Percentiles rank a stretch among this genome's conserved stretches.
These are phyloP conservation scores for Pholiota molesta DNA, from an alignment of 768 basidiomycete species.

Conservation along the genomic window DNA sequence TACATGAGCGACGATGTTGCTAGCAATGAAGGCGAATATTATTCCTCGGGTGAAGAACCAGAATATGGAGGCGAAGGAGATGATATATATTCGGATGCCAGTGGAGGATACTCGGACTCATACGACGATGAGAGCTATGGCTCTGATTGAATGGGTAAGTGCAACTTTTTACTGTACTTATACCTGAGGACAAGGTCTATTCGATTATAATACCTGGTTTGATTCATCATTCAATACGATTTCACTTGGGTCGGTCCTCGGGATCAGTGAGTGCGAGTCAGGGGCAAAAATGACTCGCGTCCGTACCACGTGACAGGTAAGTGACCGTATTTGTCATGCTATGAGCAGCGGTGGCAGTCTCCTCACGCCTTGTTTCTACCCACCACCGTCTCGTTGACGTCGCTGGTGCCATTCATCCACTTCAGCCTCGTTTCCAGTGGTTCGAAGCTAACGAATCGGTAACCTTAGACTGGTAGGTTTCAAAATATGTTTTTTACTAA, in stretches of 20 bases:
- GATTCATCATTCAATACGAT: too few relatives aligned
- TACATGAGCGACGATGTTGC: constrained; percentile 27
- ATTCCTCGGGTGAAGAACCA: constrained; percentile 21
- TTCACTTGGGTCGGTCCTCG: too few relatives aligned
- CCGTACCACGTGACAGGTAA: neutral
- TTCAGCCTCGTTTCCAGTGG: constrained; percentile 13
- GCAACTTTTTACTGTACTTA: neutral
- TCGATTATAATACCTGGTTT: neutral
- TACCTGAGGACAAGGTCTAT: neutral
- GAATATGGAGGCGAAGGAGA: constrained; percentile 21
- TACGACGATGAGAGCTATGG: constrained; percentile 12
- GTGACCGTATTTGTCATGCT: constrained; percentile 9
- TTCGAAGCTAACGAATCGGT: constrained; percentile 18
- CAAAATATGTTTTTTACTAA: constrained; percentile 18
- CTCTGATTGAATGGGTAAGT: constrained; percentile 12
- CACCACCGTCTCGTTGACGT: constrained; percentile 28
- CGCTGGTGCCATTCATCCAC: constrained; percentile 25
- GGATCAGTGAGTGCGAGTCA: neutral
- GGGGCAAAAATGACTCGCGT: neutral
- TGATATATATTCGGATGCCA: constrained; percentile 18
- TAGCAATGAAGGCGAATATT: constrained; percentile 25
- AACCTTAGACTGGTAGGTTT: constrained; percentile 26
- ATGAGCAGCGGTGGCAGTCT: constrained; percentile 10
- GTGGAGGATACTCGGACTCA: constrained; percentile 17
- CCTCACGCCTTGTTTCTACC: constrained; percentile 18